Conservation (phyloP, 148 eudicot genomes). For the Beta vulgaris region DNA sequence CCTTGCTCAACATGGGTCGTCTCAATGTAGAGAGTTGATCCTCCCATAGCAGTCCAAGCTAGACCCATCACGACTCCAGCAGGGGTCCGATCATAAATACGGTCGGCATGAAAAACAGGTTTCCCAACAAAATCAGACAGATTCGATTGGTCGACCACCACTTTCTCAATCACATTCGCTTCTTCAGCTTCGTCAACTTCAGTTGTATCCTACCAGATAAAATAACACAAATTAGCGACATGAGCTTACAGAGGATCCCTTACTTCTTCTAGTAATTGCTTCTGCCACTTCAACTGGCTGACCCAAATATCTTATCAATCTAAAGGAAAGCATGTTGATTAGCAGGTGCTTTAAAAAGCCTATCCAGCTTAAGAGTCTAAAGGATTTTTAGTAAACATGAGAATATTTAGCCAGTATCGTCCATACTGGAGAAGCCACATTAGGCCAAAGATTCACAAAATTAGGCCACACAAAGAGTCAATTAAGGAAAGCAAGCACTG, state of each 20-base stretch:
- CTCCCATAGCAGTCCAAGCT: constrained; percentile 99
- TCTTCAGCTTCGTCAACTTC: constrained; percentile 38
- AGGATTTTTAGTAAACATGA: background rate
- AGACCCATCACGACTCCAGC: constrained; percentile 97
- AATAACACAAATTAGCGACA: constrained; percentile 2
- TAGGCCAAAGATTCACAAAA: background rate
- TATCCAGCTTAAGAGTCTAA: background rate
- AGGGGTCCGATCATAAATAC: constrained; percentile 87
- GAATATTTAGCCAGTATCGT: too few relatives aligned
- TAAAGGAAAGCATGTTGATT: background rate
- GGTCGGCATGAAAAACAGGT: constrained; percentile 97
- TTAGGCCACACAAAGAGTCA: background rate
- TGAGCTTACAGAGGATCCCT: background rate
- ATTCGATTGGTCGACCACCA: constrained; percentile 63
- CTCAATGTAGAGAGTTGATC: constrained; percentile 92
- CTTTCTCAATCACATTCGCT: constrained; percentile 45
- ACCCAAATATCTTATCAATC: background rate
- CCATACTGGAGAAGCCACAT: background rate
- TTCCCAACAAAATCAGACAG: constrained; percentile 90
- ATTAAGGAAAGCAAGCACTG: too few relatives aligned
- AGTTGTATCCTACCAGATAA: constrained; percentile 39
- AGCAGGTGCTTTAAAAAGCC: background rate
- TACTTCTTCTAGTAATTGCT: background rate
- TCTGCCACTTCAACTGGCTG: background rate
- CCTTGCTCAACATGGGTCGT: constrained; percentile 74